Conservation (phyloP, 1,139 yeast genomes). For the Taphrina populina region DNA sequence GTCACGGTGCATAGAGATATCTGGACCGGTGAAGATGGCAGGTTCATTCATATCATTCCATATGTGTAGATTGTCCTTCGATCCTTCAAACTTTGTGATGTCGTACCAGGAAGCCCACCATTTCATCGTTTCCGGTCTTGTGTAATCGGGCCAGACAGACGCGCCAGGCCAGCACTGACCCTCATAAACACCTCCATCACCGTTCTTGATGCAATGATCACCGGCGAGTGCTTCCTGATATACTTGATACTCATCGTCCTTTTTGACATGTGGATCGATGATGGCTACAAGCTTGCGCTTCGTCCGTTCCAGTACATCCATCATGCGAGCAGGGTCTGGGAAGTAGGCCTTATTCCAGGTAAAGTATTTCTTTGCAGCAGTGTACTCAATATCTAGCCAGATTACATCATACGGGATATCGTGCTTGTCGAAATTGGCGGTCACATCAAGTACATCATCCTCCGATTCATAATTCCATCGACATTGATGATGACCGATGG, state of each 20-base stretch:
- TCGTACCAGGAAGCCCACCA: slow-evolving; percentile 60
- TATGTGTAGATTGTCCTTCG: slow-evolving; percentile 63
- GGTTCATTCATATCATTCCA: slow-evolving; percentile 99
- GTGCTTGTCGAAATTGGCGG: slow-evolving; percentile 65
- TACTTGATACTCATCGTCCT: slow-evolving; percentile 57
- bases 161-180: slow-evolving; percentile 99
- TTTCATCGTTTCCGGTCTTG: slow-evolving; percentile 60
- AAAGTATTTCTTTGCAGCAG: slow-evolving; percentile 80
- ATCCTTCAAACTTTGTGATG: slow-evolving; percentile 47
- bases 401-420: slow-evolving; percentile 85
- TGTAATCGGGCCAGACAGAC: slow-evolving; percentile 86
- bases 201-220: slow-evolving; percentile 49
- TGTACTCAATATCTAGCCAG: slow-evolving; percentile 94
- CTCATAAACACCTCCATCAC: slow-evolving; percentile 56
- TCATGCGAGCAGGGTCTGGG: slow-evolving; percentile 70
- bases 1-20: slow-evolving; percentile 83
- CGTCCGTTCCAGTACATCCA: slow-evolving; percentile 61
- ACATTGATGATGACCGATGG: slow-evolving; percentile 92
- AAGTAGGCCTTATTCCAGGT: slow-evolving; percentile 81
- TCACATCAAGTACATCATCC: slow-evolving; percentile 72
- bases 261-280: slow-evolving; percentile 87
- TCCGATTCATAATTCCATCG: slow-evolving; percentile 96
- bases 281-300: slow-evolving; percentile 81
- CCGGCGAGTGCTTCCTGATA: slow-evolving; percentile 55
- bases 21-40: slow-evolving; percentile 91